These are phyloP conservation scores for Trichoderma pleuroti DNA, from an alignment of 2,329 filamentous ascomycete genomes.

Conservation along the genomic window DNA sequence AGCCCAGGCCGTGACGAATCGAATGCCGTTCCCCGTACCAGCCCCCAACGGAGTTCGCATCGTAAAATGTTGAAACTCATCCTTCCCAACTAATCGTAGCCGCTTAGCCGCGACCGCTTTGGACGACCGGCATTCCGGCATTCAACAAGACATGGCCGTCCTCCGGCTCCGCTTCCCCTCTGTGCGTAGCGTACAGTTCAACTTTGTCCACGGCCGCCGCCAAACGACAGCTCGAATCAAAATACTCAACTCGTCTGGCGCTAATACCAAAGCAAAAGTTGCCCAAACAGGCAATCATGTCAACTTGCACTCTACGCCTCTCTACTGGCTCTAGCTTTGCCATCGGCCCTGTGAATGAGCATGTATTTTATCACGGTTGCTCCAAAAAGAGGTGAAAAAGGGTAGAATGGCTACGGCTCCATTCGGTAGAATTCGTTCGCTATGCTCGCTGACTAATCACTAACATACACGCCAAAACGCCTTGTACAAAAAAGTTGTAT, in stretches of 20 bases:
- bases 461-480: not conserved
- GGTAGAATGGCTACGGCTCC: not conserved
- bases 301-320: no score
- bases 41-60: not conserved
- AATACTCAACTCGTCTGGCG: not conserved
- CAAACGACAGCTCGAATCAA: not conserved
- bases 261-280: not conserved
- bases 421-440: not conserved
- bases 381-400: no score
- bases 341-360: not conserved
- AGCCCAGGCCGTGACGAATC: not conserved
- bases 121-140: not conserved
- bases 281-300: not conserved
- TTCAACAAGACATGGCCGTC: not conserved
- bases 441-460: not conserved
- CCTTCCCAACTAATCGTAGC: not conserved
- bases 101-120: not conserved
- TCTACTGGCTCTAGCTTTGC: no score
- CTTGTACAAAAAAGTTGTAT: not conserved
- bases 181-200: not conserved
- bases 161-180: constrained; percentile 6
- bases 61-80: not conserved
- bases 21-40: not conserved
- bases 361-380: not conserved
- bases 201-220: not conserved